Evolutionary conservation across 257 asterid genomes (phyloP).

Genomic region (Ballota nigra): DNA sequence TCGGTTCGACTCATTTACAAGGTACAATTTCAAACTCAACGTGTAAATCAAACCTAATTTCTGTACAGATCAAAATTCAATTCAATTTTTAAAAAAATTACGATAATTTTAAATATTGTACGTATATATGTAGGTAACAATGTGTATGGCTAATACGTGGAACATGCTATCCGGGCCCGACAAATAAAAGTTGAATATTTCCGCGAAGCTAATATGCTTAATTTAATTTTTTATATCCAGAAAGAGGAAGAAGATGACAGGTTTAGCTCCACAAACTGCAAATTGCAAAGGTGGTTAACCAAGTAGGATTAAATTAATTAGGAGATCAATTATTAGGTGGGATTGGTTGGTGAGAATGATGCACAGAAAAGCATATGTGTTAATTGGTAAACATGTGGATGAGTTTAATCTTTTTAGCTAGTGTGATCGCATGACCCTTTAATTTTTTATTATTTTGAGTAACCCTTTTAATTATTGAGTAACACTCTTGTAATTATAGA

Average conservation of each 20-base stretch:
- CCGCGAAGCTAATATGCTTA: neutral
- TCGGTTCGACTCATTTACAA: too few species aligned
- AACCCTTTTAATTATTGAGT: too few species aligned
- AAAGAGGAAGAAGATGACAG: constrained; percentile 17
- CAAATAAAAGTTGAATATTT: constrained; percentile 1
- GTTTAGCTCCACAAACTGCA: constrained; percentile 29
- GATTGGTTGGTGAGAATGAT: constrained; percentile 42
- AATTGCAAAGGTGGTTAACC: constrained; percentile 15
- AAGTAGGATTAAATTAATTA: constrained; percentile 24
- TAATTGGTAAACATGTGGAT: constrained; percentile 65
- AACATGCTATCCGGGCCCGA: constrained; percentile 6
- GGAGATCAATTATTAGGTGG: constrained; percentile 43
- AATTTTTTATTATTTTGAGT: neutral
- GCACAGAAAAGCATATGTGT: constrained; percentile 34
- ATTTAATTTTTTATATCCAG: neutral
- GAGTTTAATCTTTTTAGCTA: constrained; percentile 24
- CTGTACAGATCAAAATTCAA: neutral
- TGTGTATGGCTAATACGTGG: neutral
- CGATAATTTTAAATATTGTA: neutral
- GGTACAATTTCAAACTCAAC: neutral
- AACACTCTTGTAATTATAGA: too few species aligned
- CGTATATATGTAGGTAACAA: neutral
- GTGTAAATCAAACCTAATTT: neutral
- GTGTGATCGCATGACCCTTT: constrained; percentile 30
- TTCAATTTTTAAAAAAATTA: neutral